A percentile compares a stretch with the other conserved stretches of the same genome.
Evolutionary conservation across 768 basidiomycete genomes (phyloP).

Genomic region (Erythrobasidium yunnanense): DNA sequence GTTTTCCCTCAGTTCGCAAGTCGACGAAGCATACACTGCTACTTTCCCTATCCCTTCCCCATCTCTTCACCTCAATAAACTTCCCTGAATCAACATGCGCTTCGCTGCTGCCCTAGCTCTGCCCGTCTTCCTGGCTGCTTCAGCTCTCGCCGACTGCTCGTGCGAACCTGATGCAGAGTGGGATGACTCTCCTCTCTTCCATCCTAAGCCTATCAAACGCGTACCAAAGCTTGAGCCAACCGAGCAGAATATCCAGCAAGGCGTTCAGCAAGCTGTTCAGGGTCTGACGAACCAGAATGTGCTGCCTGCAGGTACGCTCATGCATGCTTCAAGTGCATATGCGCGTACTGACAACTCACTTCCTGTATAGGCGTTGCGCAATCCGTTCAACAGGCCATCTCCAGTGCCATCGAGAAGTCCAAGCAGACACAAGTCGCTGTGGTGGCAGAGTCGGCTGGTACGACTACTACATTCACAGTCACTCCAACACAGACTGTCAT

Average conservation of each 20-base stretch:
- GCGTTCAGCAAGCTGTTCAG: constrained; percentile 5
- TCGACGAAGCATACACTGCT: constrained; percentile 10
- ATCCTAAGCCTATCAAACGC: constrained; percentile 1
- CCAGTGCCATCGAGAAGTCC: constrained; percentile 3
- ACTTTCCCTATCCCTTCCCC: neutral
- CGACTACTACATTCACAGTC: constrained; percentile 17
- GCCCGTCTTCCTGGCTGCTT: neutral
- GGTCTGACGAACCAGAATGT: neutral
- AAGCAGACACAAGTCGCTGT: constrained; percentile 3
- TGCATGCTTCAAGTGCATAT: neutral
- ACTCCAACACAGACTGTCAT: constrained; percentile 11
- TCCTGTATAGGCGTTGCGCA: constrained; percentile 11
- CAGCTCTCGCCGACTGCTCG: neutral
- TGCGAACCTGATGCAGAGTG: neutral
- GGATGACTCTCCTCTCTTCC: neutral
- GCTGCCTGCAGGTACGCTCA: neutral
- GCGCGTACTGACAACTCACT: neutral
- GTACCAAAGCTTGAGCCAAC: constrained; percentile 17
- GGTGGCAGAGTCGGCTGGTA: constrained; percentile 5
- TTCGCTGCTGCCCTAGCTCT: neutral
- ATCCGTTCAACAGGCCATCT: constrained; percentile 13
- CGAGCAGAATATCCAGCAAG: constrained; percentile 18
- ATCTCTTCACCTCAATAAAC: neutral
- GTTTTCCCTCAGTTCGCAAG: neutral
- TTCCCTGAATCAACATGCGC: constrained; percentile 9